phyloP scores from a whole-genome alignment of 164 flowering plant genomes.

The Umbellularia californica region DNA sequence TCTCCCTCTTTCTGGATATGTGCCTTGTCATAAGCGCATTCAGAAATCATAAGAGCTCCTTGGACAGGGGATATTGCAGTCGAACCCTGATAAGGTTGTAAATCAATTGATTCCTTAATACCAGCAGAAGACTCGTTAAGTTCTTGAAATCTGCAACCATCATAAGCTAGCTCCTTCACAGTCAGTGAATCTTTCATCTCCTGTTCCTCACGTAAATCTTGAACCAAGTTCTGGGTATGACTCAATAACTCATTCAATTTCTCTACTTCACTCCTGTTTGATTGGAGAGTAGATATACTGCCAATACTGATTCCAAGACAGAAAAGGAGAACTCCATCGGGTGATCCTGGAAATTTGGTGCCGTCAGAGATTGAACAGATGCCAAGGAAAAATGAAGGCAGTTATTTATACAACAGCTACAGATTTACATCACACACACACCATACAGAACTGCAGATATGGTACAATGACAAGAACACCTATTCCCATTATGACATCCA shows the following conservation, averaged over 20 bases:
- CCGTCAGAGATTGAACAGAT: not conserved
- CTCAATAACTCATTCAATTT: constrained; percentile 50
- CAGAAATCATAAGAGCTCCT: constrained; percentile 15
- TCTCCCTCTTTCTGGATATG: constrained; percentile 21
- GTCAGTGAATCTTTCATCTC: constrained; percentile 83
- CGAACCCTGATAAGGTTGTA: constrained; percentile 8
- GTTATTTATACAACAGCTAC: not conserved
- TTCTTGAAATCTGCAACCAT: constrained; percentile 34
- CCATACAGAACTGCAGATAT: not conserved
- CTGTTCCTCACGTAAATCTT: constrained; percentile 82
- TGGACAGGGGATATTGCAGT: constrained; percentile 17
- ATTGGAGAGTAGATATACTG: constrained; percentile 36
- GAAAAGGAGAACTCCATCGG: constrained; percentile 36
- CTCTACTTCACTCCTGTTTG: constrained; percentile 50
- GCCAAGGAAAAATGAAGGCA: not conserved
- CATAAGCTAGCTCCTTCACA: constrained; percentile 62
- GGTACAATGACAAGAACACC: no score
- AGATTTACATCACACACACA: not conserved
- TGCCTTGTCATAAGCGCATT: constrained; percentile 16
- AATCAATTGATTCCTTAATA: not conserved
- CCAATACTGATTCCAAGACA: constrained; percentile 61
- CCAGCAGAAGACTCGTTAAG: constrained; percentile 19
- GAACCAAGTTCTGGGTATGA: constrained; percentile 64
- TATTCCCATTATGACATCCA: not conserved
- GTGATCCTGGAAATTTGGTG: constrained; percentile 29